A percentile compares a stretch with the other conserved stretches of the same genome.
Evolutionary conservation across 1,284 basidiomycete species (phyloP).

Genomic region (Heimioporus retisporus): DNA sequence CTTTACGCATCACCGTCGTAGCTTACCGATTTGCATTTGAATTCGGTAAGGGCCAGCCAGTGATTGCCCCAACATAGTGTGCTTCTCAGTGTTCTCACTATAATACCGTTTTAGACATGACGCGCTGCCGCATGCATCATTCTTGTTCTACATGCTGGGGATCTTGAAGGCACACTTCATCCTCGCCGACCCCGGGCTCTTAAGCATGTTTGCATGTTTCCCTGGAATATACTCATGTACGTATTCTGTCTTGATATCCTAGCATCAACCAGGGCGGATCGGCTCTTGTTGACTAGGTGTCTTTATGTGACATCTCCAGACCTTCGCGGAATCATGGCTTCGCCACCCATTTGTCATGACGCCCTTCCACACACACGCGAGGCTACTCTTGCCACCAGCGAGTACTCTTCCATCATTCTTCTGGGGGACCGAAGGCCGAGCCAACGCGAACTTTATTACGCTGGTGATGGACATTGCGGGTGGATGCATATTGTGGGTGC

Average conservation of each 20-base stretch:
- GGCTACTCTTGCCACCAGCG: conserved; percentile 92
- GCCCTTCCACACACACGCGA: conserved; percentile 87
- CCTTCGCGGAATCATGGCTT: conserved; percentile 75
- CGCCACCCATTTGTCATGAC: conserved; percentile 90
- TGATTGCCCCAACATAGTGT: conserved; percentile 48
- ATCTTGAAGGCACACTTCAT: conserved; percentile 96
- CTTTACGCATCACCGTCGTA: no score
- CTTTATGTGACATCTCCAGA: no score
- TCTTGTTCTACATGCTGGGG: conserved; percentile 82
- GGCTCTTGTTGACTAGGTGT: not conserved
- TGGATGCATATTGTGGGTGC: conserved; percentile 85
- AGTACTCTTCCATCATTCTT: conserved; percentile 92
- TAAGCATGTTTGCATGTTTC: conserved; percentile 85
- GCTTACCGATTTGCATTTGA: conserved; percentile 89
- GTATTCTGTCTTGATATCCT: conserved; percentile 43
- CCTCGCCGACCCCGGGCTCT: conserved; percentile 90
- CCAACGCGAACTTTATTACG: conserved; percentile 99
- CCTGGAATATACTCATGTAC: conserved; percentile 87
- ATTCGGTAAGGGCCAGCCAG: conserved; percentile 83
- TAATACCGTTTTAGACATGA: conserved; percentile 69
- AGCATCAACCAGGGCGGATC: no score
- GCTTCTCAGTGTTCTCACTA: not conserved
- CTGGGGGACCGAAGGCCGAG: conserved; percentile 94
- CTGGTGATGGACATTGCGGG: conserved; percentile 95
- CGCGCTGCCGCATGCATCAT: conserved; percentile 82